phyloP scores from a whole-genome alignment of 805 yeast species.

The Hanseniaspora nectarophila region DNA sequence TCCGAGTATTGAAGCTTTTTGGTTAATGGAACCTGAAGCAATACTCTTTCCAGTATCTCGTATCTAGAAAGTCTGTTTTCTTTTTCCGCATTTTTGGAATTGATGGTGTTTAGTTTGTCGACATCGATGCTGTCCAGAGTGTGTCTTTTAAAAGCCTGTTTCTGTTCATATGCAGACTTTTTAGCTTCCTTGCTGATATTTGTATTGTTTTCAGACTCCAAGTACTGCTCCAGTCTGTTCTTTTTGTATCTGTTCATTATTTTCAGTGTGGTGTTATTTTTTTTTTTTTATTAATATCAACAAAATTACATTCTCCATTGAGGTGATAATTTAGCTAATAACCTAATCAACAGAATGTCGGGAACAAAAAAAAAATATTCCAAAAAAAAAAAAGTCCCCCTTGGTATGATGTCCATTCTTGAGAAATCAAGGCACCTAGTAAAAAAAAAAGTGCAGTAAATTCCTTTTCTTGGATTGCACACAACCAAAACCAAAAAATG shows the following conservation, averaged over 20 bases:
- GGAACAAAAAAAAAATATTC: too few species aligned
- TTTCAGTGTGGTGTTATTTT: background rate
- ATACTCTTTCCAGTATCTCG: conserved; percentile 7
- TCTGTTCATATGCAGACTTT: conserved; percentile 17
- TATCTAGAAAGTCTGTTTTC: background rate
- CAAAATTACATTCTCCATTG: too few species aligned
- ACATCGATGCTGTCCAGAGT: conserved; percentile 16
- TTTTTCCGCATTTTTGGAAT: background rate
- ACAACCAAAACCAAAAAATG: too few species aligned
- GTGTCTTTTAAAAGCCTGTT: conserved; percentile 6
- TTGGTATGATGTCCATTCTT: too few species aligned
- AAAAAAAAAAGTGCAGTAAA: too few species aligned
- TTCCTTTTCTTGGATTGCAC: too few species aligned
- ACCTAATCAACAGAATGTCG: too few species aligned
- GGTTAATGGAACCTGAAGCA: conserved; percentile 17
- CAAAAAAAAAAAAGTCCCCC: too few species aligned
- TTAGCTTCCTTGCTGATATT: conserved; percentile 19
- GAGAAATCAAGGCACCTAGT: too few species aligned
- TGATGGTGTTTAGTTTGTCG: conserved; percentile 17
- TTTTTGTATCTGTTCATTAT: conserved; percentile 4
- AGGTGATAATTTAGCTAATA: too few species aligned
- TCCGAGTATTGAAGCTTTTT: conserved; percentile 18
- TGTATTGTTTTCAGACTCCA: conserved; percentile 14
- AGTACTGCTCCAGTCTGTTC: conserved; percentile 8
- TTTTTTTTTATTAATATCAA: too few species aligned